phyloP scores from a whole-genome alignment of 768 basidiomycete species.

The Suillus placidus region DNA sequence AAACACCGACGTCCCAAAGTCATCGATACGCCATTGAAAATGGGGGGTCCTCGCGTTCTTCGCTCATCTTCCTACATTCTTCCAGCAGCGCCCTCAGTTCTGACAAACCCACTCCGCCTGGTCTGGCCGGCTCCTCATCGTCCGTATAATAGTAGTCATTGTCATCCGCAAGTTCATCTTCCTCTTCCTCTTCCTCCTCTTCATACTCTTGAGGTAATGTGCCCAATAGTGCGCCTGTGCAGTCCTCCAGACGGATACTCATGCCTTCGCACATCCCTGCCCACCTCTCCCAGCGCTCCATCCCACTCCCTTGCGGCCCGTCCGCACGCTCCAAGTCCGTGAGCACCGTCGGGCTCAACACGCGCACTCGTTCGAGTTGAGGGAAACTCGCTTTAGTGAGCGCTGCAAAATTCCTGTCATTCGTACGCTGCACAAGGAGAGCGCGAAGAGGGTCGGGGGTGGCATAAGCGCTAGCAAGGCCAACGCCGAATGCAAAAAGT shows the following conservation, averaged over 20 bases:
- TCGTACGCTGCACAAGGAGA: constrained; percentile 52
- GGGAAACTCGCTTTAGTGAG: constrained; percentile 59
- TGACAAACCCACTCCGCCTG: constrained; percentile 32
- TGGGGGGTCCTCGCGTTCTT: constrained; percentile 29
- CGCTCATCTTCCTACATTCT: constrained; percentile 54
- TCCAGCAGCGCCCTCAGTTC: constrained; percentile 58
- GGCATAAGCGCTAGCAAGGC: constrained; percentile 48
- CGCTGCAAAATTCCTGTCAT: constrained; percentile 67
- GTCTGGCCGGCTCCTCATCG: constrained; percentile 29
- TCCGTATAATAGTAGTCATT: constrained; percentile 36
- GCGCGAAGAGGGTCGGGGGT: constrained; percentile 46
- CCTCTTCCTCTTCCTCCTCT: constrained; percentile 36
- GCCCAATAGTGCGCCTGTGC: constrained; percentile 68
- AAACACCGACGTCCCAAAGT: background rate
- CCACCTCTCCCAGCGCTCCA: constrained; percentile 70
- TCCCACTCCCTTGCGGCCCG: constrained; percentile 47
- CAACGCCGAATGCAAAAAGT: constrained; percentile 68
- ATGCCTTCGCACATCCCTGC: constrained; percentile 53
- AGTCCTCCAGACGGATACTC: constrained; percentile 71
- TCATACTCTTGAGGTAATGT: constrained; percentile 35
- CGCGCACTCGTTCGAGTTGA: constrained; percentile 57
- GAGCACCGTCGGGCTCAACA: constrained; percentile 57
- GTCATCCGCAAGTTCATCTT: constrained; percentile 22
- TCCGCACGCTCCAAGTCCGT: constrained; percentile 56
- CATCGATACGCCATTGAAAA: constrained; percentile 23